A percentile compares a stretch with the other conserved stretches of the same genome.
Conservation (phyloP, 2,329 filamentous ascomycete species). For the Fusarium duplospermum region DNA sequence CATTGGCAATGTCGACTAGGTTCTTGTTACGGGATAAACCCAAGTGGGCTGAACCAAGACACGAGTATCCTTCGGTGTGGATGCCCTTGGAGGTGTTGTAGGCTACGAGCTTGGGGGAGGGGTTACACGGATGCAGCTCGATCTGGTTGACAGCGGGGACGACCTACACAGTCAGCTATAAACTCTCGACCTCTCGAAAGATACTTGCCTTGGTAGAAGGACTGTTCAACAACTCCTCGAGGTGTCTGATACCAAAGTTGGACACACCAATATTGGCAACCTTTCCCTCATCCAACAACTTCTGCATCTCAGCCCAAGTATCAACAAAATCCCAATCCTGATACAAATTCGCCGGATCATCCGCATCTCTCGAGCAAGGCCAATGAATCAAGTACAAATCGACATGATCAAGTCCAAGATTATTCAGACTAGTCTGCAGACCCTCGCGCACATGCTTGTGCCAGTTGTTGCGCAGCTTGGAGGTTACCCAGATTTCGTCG, state of each 20-base stretch:
- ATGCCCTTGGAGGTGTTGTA: constrained; percentile 81
- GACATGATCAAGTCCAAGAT: constrained; percentile 72
- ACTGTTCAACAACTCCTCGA: constrained; percentile 80
- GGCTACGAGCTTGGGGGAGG: constrained; percentile 80
- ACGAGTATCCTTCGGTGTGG: constrained; percentile 80
- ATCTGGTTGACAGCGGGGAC: constrained; percentile 82
- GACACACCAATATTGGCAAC: constrained; percentile 87
- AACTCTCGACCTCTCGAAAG: neutral
- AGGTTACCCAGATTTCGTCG: constrained; percentile 77
- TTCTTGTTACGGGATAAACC: constrained; percentile 75
- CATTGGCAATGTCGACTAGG: constrained; percentile 71
- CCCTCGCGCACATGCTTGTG: constrained; percentile 76
- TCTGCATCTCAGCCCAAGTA: constrained; percentile 81
- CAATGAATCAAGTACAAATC: constrained; percentile 81
- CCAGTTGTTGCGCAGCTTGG: constrained; percentile 85
- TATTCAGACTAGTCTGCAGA: constrained; percentile 69
- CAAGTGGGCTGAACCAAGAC: constrained; percentile 77
- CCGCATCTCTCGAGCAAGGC: constrained; percentile 73
- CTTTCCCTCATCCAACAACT: constrained; percentile 74
- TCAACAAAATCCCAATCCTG: constrained; percentile 86
- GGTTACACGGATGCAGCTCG: constrained; percentile 84
- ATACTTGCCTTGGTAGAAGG: constrained; percentile 67
- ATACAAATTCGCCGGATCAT: constrained; percentile 73
- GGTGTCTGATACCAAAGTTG: constrained; percentile 85
- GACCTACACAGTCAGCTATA: constrained; percentile 50